Percentiles rank a stretch among this genome's conserved stretches.
phyloP scores from a whole-genome alignment of 1,284 basidiomycete species.

The Lignosus rhinocerotis region DNA sequence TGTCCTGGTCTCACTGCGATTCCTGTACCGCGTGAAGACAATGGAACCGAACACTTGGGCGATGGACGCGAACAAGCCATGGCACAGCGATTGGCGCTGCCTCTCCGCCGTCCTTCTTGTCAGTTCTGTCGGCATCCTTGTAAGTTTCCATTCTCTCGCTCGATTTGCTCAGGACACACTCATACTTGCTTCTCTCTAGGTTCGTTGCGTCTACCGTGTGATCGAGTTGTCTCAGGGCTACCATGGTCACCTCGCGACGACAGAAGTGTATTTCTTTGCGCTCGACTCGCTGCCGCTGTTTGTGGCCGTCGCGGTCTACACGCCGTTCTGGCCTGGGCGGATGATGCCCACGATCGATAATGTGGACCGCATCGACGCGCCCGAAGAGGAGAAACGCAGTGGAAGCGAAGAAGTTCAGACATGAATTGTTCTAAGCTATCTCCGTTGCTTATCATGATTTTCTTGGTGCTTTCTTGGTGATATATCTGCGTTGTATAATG shows the following conservation, averaged over 20 bases:
- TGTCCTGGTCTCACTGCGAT: conserved; percentile 55
- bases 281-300: conserved; percentile 69
- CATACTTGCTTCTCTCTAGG: conserved; percentile 35
- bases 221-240: conserved; percentile 69
- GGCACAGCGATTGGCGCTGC: conserved; percentile 62
- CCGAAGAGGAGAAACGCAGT: not conserved
- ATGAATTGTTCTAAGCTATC: not conserved
- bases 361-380: conserved; percentile 1
- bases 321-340: conserved; percentile 61
- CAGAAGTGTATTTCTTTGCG: conserved; percentile 57
- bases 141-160: conserved; percentile 1
- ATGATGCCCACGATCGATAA: conserved; percentile 41
- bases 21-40: conserved; percentile 53
- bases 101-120: conserved; percentile 54
- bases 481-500: too few relatives aligned
- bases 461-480: too few relatives aligned
- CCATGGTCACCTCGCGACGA: conserved; percentile 58
- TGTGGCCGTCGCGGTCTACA: conserved; percentile 56
- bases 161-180: not conserved
- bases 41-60: conserved; percentile 49
- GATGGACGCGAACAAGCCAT: conserved; percentile 39
- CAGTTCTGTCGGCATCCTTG: conserved; percentile 69
- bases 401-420: conserved; percentile 8
- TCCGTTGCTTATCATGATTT: too few relatives aligned
- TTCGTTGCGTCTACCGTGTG: conserved; percentile 69